These are phyloP conservation scores for Phoma sp. DNA, from an alignment of 2,329 filamentous ascomycete genomes.

Conservation along the genomic window DNA sequence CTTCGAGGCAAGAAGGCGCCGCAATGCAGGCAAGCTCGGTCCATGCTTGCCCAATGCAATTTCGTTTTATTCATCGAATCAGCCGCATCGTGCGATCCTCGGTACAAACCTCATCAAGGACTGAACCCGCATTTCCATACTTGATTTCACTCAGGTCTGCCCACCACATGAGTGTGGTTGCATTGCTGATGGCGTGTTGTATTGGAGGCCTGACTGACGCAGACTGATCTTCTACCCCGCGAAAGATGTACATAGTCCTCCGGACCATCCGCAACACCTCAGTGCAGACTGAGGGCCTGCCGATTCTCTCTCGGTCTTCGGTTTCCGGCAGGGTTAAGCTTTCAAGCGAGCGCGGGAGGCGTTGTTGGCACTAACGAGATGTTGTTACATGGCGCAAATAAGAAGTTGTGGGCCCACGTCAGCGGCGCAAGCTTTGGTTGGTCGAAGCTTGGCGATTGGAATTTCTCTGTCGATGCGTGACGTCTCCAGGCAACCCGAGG, in stretches of 20 bases:
- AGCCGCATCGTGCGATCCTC: not conserved
- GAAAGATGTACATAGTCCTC: not conserved
- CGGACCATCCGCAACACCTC: not conserved
- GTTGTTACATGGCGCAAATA: constrained; percentile 25
- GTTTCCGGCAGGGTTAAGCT: constrained; percentile 22
- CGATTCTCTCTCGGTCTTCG: constrained; percentile 1
- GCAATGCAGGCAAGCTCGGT: not conserved
- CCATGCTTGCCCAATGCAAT: not conserved
- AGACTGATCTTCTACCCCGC: not conserved
- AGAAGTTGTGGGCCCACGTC: constrained; percentile 28
- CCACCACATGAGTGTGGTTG: not conserved
- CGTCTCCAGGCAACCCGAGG: constrained; percentile 17
- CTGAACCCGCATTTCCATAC: too few relatives aligned
- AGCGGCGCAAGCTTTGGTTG: constrained; percentile 22
- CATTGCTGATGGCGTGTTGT: not conserved
- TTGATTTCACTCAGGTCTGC: too few relatives aligned
- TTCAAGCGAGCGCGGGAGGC: constrained; percentile 23
- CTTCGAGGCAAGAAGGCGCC: not conserved
- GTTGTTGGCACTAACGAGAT: constrained; percentile 19
- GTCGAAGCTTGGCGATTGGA: constrained; percentile 8
- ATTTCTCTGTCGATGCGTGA: constrained; percentile 20
- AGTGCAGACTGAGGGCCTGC: not conserved
- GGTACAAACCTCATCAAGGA: not conserved
- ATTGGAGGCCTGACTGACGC: not conserved
- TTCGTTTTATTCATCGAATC: not conserved